Conservation (phyloP, 1,139 yeast species). For the Hemisphaericaspora subhashii region DNA sequence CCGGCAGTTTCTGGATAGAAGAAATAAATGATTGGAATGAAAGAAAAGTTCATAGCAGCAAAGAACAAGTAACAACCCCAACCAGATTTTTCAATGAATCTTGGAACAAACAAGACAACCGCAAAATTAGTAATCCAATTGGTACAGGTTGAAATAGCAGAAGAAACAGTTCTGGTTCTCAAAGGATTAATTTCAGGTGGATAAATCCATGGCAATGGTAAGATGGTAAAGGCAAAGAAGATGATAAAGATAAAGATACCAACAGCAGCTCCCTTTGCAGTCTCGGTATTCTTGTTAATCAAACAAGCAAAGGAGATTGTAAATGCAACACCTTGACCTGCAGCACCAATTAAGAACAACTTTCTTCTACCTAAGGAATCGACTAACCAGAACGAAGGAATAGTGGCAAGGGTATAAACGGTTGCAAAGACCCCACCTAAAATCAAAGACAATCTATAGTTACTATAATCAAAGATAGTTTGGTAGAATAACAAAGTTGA, state of each 20-base stretch:
- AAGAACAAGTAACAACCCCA: slow-evolving; percentile 50
- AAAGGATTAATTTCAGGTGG: slow-evolving; percentile 67
- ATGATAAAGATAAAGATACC: slow-evolving; percentile 54
- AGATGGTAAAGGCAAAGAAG: slow-evolving; percentile 57
- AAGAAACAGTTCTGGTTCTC: slow-evolving; percentile 56
- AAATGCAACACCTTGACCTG: slow-evolving; percentile 46
- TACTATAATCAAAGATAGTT: slow-evolving; percentile 40
- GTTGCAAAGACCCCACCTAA: slow-evolving; percentile 67
- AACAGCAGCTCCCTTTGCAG: slow-evolving; percentile 51
- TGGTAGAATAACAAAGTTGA: slow-evolving; percentile 65
- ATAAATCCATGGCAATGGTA: slow-evolving; percentile 60
- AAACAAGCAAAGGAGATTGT: slow-evolving; percentile 45
- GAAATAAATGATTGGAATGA: slow-evolving; percentile 44
- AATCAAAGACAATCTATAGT: slow-evolving; percentile 52
- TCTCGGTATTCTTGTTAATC: slow-evolving; percentile 29
- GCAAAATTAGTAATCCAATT: slow-evolving; percentile 50
- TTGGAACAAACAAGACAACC: slow-evolving; percentile 50
- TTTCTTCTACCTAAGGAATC: slow-evolving; percentile 71
- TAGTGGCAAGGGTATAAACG: slow-evolving; percentile 59
- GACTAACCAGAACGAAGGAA: slow-evolving; percentile 62
- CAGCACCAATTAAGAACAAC: slow-evolving; percentile 50
- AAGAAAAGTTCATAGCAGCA: slow-evolving; percentile 38
- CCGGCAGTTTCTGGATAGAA: slow-evolving; percentile 53
- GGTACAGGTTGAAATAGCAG: slow-evolving; percentile 52
- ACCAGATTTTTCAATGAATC: slow-evolving; percentile 35